Evolutionary conservation across 164 flowering plant species (phyloP).

Genomic region (Piper longum): DNA sequence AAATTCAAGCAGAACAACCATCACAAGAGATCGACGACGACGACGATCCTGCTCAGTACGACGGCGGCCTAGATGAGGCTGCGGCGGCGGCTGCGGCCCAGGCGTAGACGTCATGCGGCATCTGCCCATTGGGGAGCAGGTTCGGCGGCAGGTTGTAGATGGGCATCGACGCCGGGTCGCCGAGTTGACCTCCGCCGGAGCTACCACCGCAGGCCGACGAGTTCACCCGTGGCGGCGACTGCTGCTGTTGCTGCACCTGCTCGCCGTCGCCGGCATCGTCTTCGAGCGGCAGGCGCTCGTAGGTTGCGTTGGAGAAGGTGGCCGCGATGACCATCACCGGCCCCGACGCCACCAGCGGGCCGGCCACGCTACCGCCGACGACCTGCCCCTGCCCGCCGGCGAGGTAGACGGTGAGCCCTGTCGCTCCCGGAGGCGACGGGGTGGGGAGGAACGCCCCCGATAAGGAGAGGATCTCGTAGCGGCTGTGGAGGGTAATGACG

Average conservation of each 20-base stretch:
- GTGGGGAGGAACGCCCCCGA: conserved; percentile 77
- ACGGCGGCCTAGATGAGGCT: conserved; percentile 17
- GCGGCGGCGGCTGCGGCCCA: conserved; percentile 6
- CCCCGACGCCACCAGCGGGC: conserved; percentile 65
- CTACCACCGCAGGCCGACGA: conserved; percentile 12
- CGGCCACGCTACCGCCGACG: conserved; percentile 70
- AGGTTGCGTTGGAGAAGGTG: conserved; percentile 61
- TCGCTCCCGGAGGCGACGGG: conserved; percentile 65
- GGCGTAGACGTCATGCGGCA: conserved; percentile 21
- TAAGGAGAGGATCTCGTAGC: conserved; percentile 67
- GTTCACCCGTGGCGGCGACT: conserved; percentile 21
- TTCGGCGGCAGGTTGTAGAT: conserved; percentile 27
- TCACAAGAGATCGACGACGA: too few relatives aligned
- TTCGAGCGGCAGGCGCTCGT: conserved; percentile 65
- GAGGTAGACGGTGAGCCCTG: conserved; percentile 65
- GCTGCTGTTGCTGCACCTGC: conserved; percentile 14
- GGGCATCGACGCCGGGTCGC: conserved; percentile 20
- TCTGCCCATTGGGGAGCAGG: conserved; percentile 24
- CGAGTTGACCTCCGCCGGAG: conserved; percentile 15
- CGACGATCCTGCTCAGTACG: too few relatives aligned
- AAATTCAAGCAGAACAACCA: too few relatives aligned
- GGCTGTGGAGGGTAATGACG: conserved; percentile 49
- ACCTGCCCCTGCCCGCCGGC: conserved; percentile 89
- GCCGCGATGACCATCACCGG: conserved; percentile 88
- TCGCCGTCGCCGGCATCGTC: conserved; percentile 22